Conservation (phyloP, 805 yeast species). For the Starmerella geochares region DNA sequence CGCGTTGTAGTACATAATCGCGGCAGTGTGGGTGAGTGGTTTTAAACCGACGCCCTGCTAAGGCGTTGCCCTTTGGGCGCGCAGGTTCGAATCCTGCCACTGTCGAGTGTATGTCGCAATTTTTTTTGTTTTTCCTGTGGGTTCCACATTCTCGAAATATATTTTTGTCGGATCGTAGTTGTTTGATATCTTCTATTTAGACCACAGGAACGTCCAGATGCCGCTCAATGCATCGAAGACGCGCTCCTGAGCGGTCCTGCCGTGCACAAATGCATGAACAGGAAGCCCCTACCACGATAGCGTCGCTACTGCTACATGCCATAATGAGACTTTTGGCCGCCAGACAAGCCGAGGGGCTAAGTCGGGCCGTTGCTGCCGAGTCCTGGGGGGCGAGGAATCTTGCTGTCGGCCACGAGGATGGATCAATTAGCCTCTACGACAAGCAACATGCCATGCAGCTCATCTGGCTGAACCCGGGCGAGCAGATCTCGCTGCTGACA, state of each 20-base stretch:
- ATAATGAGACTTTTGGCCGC: constrained; percentile 3
- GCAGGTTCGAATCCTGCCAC: constrained; percentile 27
- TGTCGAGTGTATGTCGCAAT: constrained; percentile 16
- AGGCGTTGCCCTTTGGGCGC: constrained; percentile 28
- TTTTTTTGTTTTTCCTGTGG: background rate
- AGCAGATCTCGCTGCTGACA: background rate
- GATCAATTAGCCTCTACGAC: constrained; percentile 3
- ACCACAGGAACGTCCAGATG: too few relatives aligned
- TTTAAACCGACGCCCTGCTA: constrained; percentile 27
- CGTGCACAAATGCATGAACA: too few relatives aligned
- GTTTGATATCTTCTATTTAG: too few relatives aligned
- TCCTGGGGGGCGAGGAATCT: background rate
- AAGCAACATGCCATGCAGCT: background rate
- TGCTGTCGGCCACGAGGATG: constrained; percentile 6
- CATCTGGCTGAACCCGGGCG: constrained; percentile 7
- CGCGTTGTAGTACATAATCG: too few relatives aligned
- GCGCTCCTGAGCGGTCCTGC: too few relatives aligned
- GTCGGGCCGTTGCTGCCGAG: constrained; percentile 1
- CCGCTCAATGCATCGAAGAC: too few relatives aligned
- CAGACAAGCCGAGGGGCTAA: background rate
- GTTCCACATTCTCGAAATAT: too few relatives aligned
- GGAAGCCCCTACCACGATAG: background rate
- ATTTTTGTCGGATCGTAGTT: too few relatives aligned
- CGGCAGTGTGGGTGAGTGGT: constrained; percentile 26
- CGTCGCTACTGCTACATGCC: background rate